phyloP scores from a whole-genome alignment of 164 flowering plant species.

The Litsea cubeba region DNA sequence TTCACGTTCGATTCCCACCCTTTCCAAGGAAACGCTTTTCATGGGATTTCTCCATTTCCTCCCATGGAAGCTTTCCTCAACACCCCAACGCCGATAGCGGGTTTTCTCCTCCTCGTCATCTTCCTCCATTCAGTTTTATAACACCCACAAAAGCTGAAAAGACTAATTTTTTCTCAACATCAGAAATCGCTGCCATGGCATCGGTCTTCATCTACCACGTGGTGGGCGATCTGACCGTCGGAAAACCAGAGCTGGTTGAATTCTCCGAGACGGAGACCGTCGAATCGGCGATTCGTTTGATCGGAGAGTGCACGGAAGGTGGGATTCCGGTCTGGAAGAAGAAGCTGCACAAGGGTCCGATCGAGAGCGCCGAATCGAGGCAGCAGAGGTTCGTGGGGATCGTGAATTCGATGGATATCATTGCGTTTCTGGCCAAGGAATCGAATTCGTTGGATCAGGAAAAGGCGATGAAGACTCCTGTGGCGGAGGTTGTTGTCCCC shows the following conservation, averaged over 20 bases:
- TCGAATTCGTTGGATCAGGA: too few species aligned
- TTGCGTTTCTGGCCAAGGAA: too few species aligned
- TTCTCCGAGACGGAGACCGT: constrained; percentile 75
- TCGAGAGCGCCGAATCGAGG: constrained; percentile 63
- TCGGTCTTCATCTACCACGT: constrained; percentile 89
- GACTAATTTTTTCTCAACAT: background rate
- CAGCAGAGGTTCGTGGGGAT: too few species aligned
- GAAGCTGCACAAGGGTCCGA: constrained; percentile 32
- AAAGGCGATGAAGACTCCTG: too few species aligned
- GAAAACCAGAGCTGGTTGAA: constrained; percentile 85
- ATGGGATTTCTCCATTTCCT: constrained; percentile 16
- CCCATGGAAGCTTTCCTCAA: constrained; percentile 16
- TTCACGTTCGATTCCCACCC: background rate
- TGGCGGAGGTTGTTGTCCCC: too few species aligned
- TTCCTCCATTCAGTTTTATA: constrained; percentile 62
- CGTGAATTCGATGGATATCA: too few species aligned
- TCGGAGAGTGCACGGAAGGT: constrained; percentile 79
- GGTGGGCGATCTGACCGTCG: constrained; percentile 95
- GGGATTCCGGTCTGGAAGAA: constrained; percentile 88
- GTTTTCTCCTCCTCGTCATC: constrained; percentile 55
- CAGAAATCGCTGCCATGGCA: constrained; percentile 42
- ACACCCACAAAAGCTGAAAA: background rate
- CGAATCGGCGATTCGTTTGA: constrained; percentile 73
- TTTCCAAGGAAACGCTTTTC: constrained; percentile 8
- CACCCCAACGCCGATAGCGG: constrained; percentile 44